A percentile compares a stretch with the other conserved stretches of the same genome.
Evolutionary conservation across 768 basidiomycete genomes (phyloP).

Genomic region (Termitomyces sp.): DNA sequence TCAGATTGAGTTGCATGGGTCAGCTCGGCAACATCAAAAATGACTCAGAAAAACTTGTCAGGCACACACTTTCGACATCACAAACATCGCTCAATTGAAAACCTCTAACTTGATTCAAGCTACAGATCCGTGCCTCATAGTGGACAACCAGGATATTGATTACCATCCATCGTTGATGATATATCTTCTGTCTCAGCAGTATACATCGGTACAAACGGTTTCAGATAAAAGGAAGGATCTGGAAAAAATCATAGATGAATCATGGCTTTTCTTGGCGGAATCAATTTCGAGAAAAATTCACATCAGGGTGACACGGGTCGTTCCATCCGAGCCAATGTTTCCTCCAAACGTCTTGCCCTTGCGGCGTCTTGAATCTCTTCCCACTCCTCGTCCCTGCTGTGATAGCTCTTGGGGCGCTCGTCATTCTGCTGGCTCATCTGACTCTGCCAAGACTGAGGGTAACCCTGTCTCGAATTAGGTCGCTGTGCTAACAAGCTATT

Average conservation of each 20-base stretch:
- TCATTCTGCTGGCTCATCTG: slow-evolving; percentile 20
- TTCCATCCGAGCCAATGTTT: slow-evolving; percentile 45
- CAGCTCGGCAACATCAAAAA: background rate
- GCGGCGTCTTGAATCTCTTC: slow-evolving; percentile 49
- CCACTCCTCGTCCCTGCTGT: slow-evolving; percentile 50
- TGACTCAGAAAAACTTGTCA: slow-evolving; percentile 11
- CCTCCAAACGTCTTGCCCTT: slow-evolving; percentile 46
- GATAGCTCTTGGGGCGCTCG: slow-evolving; percentile 49
- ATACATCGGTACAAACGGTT: background rate
- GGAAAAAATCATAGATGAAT: background rate
- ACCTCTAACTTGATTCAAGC: background rate
- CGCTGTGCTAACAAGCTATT: slow-evolving; percentile 44
- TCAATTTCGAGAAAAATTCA: background rate
- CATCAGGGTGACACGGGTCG: slow-evolving; percentile 12
- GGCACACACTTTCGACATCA: background rate
- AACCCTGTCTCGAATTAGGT: slow-evolving; percentile 27
- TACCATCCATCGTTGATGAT: background rate
- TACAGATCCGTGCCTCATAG: background rate
- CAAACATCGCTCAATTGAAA: background rate
- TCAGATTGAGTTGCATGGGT: background rate
- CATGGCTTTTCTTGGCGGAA: background rate
- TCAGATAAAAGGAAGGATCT: background rate
- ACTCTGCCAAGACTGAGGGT: slow-evolving; percentile 31
- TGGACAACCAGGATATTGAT: background rate
- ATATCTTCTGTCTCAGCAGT: background rate